Conservation (phyloP, 2,329 filamentous ascomycete genomes). For the Grosmannia clavigera region DNA sequence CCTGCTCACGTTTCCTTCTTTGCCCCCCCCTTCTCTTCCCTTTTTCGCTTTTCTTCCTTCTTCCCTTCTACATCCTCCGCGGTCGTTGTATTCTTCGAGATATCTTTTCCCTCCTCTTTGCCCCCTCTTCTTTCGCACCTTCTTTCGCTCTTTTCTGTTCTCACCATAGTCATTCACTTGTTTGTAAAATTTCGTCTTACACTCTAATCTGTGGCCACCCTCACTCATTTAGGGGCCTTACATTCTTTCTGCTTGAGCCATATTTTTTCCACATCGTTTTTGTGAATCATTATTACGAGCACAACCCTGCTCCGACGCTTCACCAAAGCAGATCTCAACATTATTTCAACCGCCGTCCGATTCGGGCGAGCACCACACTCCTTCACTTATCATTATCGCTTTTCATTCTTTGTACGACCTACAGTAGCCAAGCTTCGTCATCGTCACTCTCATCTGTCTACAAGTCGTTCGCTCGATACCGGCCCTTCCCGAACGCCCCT, state of each 20-base stretch:
- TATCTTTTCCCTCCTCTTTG: slow-evolving; percentile 1
- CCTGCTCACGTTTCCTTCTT: slow-evolving; percentile 5
- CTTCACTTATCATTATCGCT: not conserved
- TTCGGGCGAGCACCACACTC: not conserved
- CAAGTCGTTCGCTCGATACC: slow-evolving; percentile 1
- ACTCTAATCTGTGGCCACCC: slow-evolving; percentile 21
- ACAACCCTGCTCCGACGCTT: not conserved
- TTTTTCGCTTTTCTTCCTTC: slow-evolving; percentile 21
- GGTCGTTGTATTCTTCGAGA: slow-evolving; percentile 11
- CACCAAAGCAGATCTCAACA: not conserved
- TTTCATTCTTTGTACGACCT: not conserved
- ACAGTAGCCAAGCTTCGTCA: not conserved
- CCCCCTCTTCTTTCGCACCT: slow-evolving; percentile 26
- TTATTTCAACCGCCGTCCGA: not conserved
- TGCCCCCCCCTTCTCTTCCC: slow-evolving; percentile 11
- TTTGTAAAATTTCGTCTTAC: slow-evolving; percentile 22
- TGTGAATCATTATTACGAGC: not conserved
- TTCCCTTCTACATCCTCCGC: slow-evolving; percentile 18
- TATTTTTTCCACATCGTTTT: slow-evolving; percentile 6
- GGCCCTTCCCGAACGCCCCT: not conserved
- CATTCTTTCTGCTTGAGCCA: slow-evolving; percentile 25
- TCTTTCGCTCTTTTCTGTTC: slow-evolving; percentile 16
- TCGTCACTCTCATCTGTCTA: not conserved
- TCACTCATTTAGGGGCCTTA: slow-evolving; percentile 40
- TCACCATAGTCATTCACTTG: slow-evolving; percentile 37